These are phyloP conservation scores for Fomitopsis pinicola DNA, from an alignment of 1,284 basidiomycete genomes.

Conservation along the genomic window DNA sequence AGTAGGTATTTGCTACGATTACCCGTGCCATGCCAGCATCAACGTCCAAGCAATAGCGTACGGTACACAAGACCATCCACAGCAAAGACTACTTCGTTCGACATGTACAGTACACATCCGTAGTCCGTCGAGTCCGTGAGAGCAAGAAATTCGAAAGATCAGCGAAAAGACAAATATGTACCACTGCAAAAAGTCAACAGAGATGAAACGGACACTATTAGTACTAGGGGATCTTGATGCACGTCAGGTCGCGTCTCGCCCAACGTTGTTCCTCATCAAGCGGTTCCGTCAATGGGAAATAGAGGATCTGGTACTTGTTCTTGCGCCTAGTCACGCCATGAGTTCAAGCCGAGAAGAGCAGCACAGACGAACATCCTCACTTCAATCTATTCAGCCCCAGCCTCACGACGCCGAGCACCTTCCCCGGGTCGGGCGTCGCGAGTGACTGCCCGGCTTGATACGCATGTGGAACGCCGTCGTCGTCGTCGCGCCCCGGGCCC, in stretches of 20 bases:
- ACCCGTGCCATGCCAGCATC: too few species aligned
- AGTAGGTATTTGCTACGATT: too few species aligned
- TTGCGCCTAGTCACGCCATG: neutral
- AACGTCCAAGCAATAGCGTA: neutral
- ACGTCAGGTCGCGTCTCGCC: conserved; percentile 48
- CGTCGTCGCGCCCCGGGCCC: neutral
- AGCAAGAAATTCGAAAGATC: neutral
- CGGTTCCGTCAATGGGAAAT: conserved; percentile 58
- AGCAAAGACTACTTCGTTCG: neutral
- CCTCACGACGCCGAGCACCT: conserved; percentile 45
- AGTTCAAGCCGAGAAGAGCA: neutral
- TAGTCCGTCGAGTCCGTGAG: neutral
- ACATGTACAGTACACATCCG: neutral
- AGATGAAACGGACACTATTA: neutral
- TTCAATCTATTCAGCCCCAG: conserved; percentile 41
- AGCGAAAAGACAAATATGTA: too few species aligned
- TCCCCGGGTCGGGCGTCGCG: conserved; percentile 23
- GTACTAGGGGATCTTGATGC: conserved; percentile 24
- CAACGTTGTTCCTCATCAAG: conserved; percentile 47
- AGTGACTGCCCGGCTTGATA: neutral
- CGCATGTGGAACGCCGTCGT: neutral
- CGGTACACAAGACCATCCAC: neutral
- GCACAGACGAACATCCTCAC: conserved; percentile 25
- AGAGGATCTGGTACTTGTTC: conserved; percentile 32
- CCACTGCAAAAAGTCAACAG: neutral